These are phyloP conservation scores for Gyromitra esculenta DNA, from an alignment of 2,329 filamentous ascomycete genomes.

Conservation along the genomic window DNA sequence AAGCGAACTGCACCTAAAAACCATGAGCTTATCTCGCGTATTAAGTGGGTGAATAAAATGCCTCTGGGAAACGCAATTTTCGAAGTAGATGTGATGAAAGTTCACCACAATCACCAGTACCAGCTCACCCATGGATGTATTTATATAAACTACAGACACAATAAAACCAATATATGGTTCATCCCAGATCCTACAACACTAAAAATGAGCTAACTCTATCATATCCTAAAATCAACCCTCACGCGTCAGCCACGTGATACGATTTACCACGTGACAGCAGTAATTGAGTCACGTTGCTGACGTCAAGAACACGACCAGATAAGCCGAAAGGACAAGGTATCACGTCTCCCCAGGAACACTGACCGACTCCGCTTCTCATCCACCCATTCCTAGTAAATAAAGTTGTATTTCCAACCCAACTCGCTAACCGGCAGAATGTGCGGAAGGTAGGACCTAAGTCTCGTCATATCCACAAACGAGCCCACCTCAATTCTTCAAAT, in stretches of 20 bases:
- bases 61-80: too few species aligned
- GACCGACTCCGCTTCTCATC: neutral
- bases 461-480: neutral
- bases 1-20: too few species aligned
- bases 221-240: neutral
- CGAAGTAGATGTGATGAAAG: too few species aligned
- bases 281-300: constrained; percentile 7
- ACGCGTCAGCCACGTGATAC: constrained; percentile 3
- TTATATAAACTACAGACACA: neutral
- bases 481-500: neutral
- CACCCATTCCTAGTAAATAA: neutral
- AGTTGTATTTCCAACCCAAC: neutral
- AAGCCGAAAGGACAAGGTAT: neutral
- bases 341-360: neutral
- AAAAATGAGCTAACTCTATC: neutral
- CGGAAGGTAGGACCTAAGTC: constrained; percentile 18
- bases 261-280: neutral
- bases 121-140: neutral
- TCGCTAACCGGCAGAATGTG: constrained; percentile 14
- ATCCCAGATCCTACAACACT: neutral
- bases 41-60: too few species aligned
- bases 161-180: neutral
- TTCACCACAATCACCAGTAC: too few species aligned
- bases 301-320: neutral
- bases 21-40: too few species aligned